Conservation (phyloP, 257 asterid species). For the Solanum paucissectum region DNA sequence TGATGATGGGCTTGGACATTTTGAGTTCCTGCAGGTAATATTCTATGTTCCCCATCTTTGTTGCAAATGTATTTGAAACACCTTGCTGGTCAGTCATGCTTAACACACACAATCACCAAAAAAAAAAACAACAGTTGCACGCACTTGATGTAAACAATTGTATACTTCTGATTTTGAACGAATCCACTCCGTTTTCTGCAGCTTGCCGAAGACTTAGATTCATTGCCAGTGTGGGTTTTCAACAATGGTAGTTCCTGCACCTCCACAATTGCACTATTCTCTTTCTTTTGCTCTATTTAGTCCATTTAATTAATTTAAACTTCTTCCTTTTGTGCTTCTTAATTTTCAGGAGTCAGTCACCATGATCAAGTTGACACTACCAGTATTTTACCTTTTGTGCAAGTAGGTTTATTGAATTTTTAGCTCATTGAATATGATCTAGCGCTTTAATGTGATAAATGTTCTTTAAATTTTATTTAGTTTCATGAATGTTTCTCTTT, state of each 20-base stretch:
- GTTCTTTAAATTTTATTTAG: not conserved
- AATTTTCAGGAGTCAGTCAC: slow-evolving; percentile 80
- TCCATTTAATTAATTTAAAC: not conserved
- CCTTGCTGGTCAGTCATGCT: not conserved
- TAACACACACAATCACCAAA: not conserved
- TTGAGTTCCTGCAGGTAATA: slow-evolving; percentile 78
- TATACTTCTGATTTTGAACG: not conserved
- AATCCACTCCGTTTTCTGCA: slow-evolving; percentile 17
- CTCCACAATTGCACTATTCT: not conserved
- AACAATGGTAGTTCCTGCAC: slow-evolving; percentile 61
- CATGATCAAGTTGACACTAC: slow-evolving; percentile 77
- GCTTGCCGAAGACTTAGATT: slow-evolving; percentile 96
- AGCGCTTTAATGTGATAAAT: not conserved
- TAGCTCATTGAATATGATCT: not conserved
- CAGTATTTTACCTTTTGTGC: slow-evolving; percentile 50
- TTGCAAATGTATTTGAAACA: not conserved
- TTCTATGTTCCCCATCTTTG: not conserved
- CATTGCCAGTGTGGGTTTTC: slow-evolving; percentile 89
- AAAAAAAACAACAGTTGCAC: not conserved
- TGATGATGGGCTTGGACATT: slow-evolving; percentile 88
- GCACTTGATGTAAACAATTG: not conserved
- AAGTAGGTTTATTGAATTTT: slow-evolving; percentile 27
- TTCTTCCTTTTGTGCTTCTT: not conserved
- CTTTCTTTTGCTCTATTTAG: not conserved
- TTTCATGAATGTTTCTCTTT: not conserved